These are phyloP conservation scores for Microdochium trichocladiopsis DNA, from an alignment of 2,329 filamentous ascomycete genomes.

Conservation along the genomic window DNA sequence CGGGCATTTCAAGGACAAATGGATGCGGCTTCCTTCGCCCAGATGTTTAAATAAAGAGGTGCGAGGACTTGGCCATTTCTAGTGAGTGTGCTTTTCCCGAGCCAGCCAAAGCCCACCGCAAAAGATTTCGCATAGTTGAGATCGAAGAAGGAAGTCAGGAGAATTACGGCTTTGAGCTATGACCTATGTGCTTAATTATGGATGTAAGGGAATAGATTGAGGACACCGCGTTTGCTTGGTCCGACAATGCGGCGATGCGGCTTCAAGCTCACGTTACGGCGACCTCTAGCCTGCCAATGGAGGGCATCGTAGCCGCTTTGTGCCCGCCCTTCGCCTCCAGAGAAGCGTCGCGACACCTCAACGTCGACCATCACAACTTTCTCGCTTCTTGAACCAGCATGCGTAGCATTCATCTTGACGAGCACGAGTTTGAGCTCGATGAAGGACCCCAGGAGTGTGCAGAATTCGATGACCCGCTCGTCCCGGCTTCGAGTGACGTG, in stretches of 20 bases:
- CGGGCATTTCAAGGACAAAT: conserved; percentile 9
- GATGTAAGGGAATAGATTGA: neutral
- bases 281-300: neutral
- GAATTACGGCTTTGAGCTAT: neutral
- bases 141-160: neutral
- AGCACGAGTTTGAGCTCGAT: conserved; percentile 1
- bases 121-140: neutral
- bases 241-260: neutral
- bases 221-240: too few relatives aligned
- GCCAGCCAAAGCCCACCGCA: neutral
- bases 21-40: conserved; percentile 6
- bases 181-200: neutral
- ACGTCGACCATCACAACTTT: neutral
- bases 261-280: neutral
- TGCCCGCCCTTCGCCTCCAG: neutral
- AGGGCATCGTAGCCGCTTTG: neutral
- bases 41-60: conserved; percentile 3
- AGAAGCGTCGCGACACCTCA: neutral
- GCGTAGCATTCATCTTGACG: neutral
- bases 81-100: neutral
- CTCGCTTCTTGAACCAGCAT: neutral
- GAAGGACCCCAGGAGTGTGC: neutral
- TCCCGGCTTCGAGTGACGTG: neutral
- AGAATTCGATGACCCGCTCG: neutral
- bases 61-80: neutral